phyloP scores from a whole-genome alignment of 139 green algal genomes.

The Coelastrella sp. region DNA sequence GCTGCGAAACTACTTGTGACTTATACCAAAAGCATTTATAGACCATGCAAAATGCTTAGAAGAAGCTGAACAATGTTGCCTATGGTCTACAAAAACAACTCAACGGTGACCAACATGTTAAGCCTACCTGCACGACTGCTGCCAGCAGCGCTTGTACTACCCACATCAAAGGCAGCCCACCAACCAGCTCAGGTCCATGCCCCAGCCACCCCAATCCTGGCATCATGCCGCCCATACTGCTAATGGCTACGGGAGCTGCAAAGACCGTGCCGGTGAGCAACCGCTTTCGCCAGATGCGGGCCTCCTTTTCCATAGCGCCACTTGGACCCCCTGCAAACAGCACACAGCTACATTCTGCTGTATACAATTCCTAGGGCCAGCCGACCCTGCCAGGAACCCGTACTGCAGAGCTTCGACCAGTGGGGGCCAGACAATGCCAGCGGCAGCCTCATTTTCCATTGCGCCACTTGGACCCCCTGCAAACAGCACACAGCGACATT shows the following conservation, averaged over 20 bases:
- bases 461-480: not conserved
- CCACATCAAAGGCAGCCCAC: conserved; percentile 17
- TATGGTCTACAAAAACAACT: not conserved
- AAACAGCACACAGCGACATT: too few species aligned
- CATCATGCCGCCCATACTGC: conserved; percentile 81
- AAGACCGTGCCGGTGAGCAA: conserved; percentile 55
- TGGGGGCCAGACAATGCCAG: too few species aligned
- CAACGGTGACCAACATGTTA: conserved; percentile 74
- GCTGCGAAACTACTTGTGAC: too few species aligned
- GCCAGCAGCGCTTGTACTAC: conserved; percentile 22
- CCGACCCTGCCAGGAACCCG: too few species aligned
- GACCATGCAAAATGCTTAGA: too few species aligned
- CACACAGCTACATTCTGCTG: too few species aligned
- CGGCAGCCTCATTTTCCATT: conserved; percentile 59
- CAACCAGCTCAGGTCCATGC: not conserved
- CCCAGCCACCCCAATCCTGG: conserved; percentile 41
- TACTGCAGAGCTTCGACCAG: too few species aligned
- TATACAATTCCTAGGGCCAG: too few species aligned
- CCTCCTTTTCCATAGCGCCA: conserved; percentile 53
- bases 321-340: not conserved
- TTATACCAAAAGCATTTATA: too few species aligned
- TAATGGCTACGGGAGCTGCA: conserved; percentile 82
- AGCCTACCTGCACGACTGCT: conserved; percentile 24
- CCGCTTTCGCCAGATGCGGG: conserved; percentile 60
- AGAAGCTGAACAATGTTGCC: too few species aligned